These are phyloP conservation scores for Monocercomonoides exilis DNA, from an alignment of 78 protist genomes.

Conservation along the genomic window DNA sequence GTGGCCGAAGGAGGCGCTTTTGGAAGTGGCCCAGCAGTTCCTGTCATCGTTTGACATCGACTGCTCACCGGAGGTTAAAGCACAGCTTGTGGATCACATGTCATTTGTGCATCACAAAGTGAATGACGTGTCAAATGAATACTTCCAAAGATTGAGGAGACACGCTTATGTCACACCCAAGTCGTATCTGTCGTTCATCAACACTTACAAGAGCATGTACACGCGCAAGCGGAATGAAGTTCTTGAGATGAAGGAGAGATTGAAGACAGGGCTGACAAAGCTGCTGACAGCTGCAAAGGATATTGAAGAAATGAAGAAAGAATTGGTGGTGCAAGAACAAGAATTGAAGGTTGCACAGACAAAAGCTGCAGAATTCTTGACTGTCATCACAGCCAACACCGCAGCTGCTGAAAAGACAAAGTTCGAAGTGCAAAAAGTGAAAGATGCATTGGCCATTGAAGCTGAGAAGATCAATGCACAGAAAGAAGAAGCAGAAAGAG, in stretches of 20 bases:
- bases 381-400: slow-evolving; percentile 43
- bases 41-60: slow-evolving; percentile 51
- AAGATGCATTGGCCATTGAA: slow-evolving; percentile 23
- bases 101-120: slow-evolving; percentile 53
- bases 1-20: slow-evolving; percentile 75
- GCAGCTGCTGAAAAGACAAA: slow-evolving; percentile 58
- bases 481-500: slow-evolving; percentile 60
- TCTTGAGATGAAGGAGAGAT: slow-evolving; percentile 27
- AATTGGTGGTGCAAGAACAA: slow-evolving; percentile 55
- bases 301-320: slow-evolving; percentile 55
- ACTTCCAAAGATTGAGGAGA: slow-evolving; percentile 65
- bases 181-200: slow-evolving; percentile 71
- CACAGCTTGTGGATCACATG: slow-evolving; percentile 43
- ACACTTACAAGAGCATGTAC: slow-evolving; percentile 50
- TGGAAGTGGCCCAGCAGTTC: slow-evolving; percentile 45
- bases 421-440: slow-evolving; percentile 39
- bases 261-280: slow-evolving; percentile 67
- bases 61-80: slow-evolving; percentile 22
- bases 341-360: slow-evolving; percentile 30
- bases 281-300: slow-evolving; percentile 54
- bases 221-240: slow-evolving; percentile 42
- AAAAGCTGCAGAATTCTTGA: slow-evolving; percentile 47
- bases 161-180: slow-evolving; percentile 74
- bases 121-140: slow-evolving; percentile 34
- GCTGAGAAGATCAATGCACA: slow-evolving; percentile 44